Evolutionary conservation across 345 rosid genomes (phyloP).

Genomic region (sweet orange (Citrus sinensis)): DVS_A1.0 CM039163.1:41665501-41666000

Average conservation of each 20-base stretch:
- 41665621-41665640: constrained; percentile 58
- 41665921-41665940: constrained; percentile 56
- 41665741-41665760: constrained; percentile 44
- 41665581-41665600: constrained; percentile 44
- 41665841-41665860: constrained; percentile 50
- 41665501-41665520: constrained; percentile 40
- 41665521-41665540: constrained; percentile 8
- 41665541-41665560: neutral
- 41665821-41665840: constrained; percentile 73
- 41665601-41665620: constrained; percentile 74
- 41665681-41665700: constrained; percentile 58
- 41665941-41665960: constrained; percentile 35
- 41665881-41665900: constrained; percentile 51
- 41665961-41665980: constrained; percentile 30
- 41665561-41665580: neutral
- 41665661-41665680: constrained; percentile 51
- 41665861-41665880: constrained; percentile 54
- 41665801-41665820: constrained; percentile 70
- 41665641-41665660: constrained; percentile 78
- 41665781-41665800: constrained; percentile 58
- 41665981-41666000: constrained; percentile 55
- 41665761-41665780: constrained; percentile 53
- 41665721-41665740: constrained; percentile 50
- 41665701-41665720: constrained; percentile 39
- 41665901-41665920: constrained; percentile 77